Percentiles rank a stretch among this genome's conserved stretches.
Evolutionary conservation across 2,329 filamentous ascomycete genomes (phyloP).

Genomic region (Sarocladium oryzae): DNA sequence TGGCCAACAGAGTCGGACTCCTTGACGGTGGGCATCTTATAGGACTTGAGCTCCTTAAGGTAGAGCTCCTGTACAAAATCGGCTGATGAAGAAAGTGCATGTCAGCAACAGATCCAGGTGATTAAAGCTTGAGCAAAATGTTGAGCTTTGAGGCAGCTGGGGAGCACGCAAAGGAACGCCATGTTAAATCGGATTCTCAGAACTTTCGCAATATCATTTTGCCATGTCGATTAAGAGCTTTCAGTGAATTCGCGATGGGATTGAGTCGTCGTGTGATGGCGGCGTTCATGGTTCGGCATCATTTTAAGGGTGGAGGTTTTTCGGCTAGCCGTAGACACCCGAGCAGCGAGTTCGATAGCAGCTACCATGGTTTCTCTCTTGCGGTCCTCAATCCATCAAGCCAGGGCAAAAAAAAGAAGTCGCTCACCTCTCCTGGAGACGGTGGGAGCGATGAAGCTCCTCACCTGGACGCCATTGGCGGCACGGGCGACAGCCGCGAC

Average conservation of each 20-base stretch:
- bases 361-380: neutral
- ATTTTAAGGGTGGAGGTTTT: neutral
- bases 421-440: slow-evolving; percentile 55
- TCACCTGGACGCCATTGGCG: slow-evolving; percentile 35
- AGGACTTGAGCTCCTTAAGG: slow-evolving; percentile 89
- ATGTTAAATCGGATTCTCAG: neutral
- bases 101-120: slow-evolving; percentile 19
- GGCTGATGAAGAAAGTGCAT: slow-evolving; percentile 47
- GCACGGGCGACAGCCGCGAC: slow-evolving; percentile 40
- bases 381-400: neutral
- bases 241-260: slow-evolving; percentile 7
- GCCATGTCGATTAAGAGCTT: neutral
- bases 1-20: slow-evolving; percentile 81
- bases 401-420: slow-evolving; percentile 14
- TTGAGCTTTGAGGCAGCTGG: neutral
- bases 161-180: neutral
- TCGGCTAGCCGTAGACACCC: slow-evolving; percentile 7
- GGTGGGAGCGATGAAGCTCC: slow-evolving; percentile 54
- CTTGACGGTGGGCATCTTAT: slow-evolving; percentile 83
- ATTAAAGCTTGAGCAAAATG: neutral
- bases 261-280: neutral
- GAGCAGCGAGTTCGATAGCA: neutral
- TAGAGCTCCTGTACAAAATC: slow-evolving; percentile 98
- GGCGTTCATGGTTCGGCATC: neutral
- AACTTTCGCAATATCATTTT: neutral